A percentile compares a stretch with the other conserved stretches of the same genome.
phyloP scores from a whole-genome alignment of 305 asterid genomes.

The Salvia sclarea region DNA sequence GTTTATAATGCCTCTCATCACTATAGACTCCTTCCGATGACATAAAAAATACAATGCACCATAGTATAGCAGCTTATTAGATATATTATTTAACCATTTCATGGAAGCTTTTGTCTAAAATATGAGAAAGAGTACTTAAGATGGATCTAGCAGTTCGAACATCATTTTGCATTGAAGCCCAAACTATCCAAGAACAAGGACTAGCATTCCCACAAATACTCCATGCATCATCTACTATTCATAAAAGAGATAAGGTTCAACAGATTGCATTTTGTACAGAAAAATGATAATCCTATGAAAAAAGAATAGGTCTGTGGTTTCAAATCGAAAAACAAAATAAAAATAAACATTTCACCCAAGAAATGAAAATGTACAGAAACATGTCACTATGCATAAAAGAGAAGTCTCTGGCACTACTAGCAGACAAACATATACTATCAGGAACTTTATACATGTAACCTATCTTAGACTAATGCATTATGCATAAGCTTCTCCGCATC shows the following conservation, averaged over 20 bases:
- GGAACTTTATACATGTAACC: not conserved
- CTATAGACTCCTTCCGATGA: not conserved
- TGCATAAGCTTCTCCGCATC: constrained; percentile 9
- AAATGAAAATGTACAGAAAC: not conserved
- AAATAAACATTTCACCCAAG: not conserved
- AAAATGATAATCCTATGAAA: not conserved
- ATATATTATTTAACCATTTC: constrained; percentile 3
- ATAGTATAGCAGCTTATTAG: not conserved
- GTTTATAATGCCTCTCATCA: constrained; percentile 11
- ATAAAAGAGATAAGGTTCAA: not conserved
- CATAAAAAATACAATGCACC: not conserved
- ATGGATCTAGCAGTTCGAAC: not conserved
- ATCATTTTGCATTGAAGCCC: constrained; percentile 2
- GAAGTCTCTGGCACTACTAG: not conserved
- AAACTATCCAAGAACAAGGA: constrained; percentile 3
- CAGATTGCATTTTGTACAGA: constrained; percentile 18
- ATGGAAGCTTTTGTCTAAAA: not conserved
- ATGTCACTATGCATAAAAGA: constrained; percentile 14
- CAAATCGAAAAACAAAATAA: not conserved
- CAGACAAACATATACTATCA: not conserved
- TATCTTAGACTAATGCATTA: constrained; percentile 1
- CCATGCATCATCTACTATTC: constrained; percentile 3
- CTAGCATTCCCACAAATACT: constrained; percentile 4
- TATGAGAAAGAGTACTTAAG: not conserved
- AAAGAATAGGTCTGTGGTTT: not conserved